Conservation (phyloP, 305 asterid genomes). For the Rubia peregrina region DNA sequence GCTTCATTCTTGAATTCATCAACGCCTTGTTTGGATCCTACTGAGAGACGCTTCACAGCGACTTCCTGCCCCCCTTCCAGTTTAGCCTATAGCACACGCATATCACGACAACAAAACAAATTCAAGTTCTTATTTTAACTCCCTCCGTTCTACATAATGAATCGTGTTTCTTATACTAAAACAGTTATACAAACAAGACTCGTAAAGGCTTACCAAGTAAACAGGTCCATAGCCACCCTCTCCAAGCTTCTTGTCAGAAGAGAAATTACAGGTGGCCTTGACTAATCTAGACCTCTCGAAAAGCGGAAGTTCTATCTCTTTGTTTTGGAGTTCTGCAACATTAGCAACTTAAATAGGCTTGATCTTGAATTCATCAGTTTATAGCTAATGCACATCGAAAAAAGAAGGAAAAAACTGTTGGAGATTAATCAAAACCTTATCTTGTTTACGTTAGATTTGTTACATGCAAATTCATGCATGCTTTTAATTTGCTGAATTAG, state of each 20-base stretch:
- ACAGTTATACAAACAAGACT: background rate
- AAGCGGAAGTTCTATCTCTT: slow-evolving; percentile 19
- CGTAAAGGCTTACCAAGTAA: slow-evolving; percentile 18
- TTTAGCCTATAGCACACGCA: slow-evolving; percentile 6
- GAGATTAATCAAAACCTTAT: too few species aligned
- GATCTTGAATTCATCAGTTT: background rate
- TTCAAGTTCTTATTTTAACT: background rate
- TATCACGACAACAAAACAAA: background rate
- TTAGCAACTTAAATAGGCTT: background rate
- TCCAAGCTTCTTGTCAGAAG: slow-evolving; percentile 21
- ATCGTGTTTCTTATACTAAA: background rate
- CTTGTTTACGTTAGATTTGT: too few species aligned
- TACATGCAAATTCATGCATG: too few species aligned
- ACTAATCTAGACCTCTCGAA: slow-evolving; percentile 14
- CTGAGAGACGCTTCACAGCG: slow-evolving; percentile 23
- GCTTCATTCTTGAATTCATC: slow-evolving; percentile 41
- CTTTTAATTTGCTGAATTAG: too few species aligned
- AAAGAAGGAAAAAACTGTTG: too few species aligned
- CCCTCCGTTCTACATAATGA: too few species aligned
- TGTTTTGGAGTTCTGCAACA: background rate
- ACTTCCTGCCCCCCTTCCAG: slow-evolving; percentile 20
- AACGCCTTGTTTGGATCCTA: slow-evolving; percentile 16
- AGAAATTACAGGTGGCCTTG: slow-evolving; percentile 23
- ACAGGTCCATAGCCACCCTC: slow-evolving; percentile 30
- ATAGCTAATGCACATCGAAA: too few species aligned